Base-by-base conservation (phyloP, 768 basidiomycete species). In the Boletus rubropictus region DNA sequence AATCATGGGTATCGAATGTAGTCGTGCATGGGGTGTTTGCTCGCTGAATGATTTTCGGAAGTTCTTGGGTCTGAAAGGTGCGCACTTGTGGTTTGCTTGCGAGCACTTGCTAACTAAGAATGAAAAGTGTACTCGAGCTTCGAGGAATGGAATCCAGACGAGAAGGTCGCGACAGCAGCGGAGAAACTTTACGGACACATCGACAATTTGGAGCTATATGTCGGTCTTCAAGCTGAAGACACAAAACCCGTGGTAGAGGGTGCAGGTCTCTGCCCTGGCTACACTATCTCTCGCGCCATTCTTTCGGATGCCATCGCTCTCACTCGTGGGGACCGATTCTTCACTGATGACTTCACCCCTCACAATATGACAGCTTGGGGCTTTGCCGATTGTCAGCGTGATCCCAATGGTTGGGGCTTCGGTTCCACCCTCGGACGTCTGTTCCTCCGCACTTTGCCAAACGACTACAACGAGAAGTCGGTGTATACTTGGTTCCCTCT, bases 401-500 rank as follows among this genome's bases (percentile, higher is more conserved):
- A 89, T 55, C 69, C 80, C 24, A 72, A 72, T 32, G 87, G 76
- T 4, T 83, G 80, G 48, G 87, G 87, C 22, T 86, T 84, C 53
- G 88, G 88, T 18, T 66, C 62, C 8, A 84, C 77, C 11, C 76
- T 90, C 33, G 87, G 84, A 7, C 77, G 82, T 28, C 75, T 91
- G 27, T 68, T 91, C 65, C 69, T 89, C 40, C 85, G 89, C 38
- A 80, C 79, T 17, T 74, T 91, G 1, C 88, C 89, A 2, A 66
- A 80, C 40, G 69, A 87, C 59, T 91, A 75, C 66, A 73, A 76
- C 0, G 74, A 78, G 48, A 80, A 84, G 61, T 86, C 84, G 49
- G 69, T 79, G 39, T 91, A 87, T 60, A 81, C 89, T 4, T 89
- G 86, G 79, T 91, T 90, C 82, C 86, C 89, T n/a, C 72, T 91